Evolutionary conservation across 768 basidiomycete genomes (phyloP), one percentile per base, ranked within the genome.

Genomic region (Roridomyces roridus): DNA sequence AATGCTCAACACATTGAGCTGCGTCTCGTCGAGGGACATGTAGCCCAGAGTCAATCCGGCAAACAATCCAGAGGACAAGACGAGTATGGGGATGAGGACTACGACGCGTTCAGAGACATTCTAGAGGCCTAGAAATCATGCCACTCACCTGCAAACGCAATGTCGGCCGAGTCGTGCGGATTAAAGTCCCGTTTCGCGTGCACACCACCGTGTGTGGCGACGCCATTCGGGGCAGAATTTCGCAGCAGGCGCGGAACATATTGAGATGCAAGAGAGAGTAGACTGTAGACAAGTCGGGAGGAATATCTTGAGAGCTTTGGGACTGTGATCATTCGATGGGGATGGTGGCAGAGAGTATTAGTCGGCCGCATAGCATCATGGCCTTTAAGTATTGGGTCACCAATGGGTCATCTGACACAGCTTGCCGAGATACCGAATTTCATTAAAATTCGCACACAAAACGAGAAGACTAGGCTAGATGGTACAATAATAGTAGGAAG

Each of bases 11-110:
- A 96, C 94, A 67, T 89, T 88, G 39, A 96, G 83, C 79, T 95
- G 93, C 36, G 94, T 95, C 72, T 91, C 91, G 73, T 96, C 94
- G 70, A 96, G 81, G 64, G 88, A 91, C 90, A 96, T 94, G 72
- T 93, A 95, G 29, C 94, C 94, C 42, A 96, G 77, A 55, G 94
- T 96, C 63, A 95, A 78, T 72, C 94, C 91, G 80, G 93, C 93
- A 83, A 95, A 94, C 55, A 94, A 65, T 68, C 93, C 93, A 55
- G 90, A 94, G 60, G 89, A 67, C 44, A 93, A 69, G 48, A 95
- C 94, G 65, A 94, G 87, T 29, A 94, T 68, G 48, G 94, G 94
- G 40, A 95, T 94, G 73, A 95, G 87, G 40, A 75, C 65, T 40
- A 24, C 31, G 15, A 57, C 42, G 28, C 35, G 54, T 39, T 57